A percentile compares a stretch with the other conserved stretches of the same genome.
Conservation (phyloP, 768 basidiomycete species). For the Collybia mongolica region DNA sequence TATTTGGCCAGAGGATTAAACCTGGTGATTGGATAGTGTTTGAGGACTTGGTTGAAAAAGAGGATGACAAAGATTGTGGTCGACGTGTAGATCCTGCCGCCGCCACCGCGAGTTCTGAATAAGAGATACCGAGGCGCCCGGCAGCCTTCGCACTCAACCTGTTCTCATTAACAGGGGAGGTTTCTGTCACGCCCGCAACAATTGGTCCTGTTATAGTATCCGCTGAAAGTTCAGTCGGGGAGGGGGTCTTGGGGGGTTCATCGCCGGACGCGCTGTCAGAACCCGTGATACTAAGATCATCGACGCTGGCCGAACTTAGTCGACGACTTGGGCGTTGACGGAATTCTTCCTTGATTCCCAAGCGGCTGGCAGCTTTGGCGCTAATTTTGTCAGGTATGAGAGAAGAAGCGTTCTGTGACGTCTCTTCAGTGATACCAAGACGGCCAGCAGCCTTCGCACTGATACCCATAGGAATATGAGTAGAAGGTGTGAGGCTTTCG, state of each 20-base stretch:
- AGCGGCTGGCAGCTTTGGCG: slow-evolving; percentile 34
- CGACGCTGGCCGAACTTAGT: not conserved
- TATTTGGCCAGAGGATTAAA: slow-evolving; percentile 55
- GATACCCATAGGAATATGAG: slow-evolving; percentile 21
- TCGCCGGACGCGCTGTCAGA: not conserved
- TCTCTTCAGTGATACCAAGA: slow-evolving; percentile 22
- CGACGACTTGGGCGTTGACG: not conserved
- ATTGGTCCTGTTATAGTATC: not conserved
- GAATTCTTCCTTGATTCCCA: slow-evolving; percentile 27
- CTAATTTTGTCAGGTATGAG: slow-evolving; percentile 26
- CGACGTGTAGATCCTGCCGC: slow-evolving; percentile 23
- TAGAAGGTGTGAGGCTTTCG: slow-evolving; percentile 16
- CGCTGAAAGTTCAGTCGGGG: slow-evolving; percentile 4
- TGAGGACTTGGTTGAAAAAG: slow-evolving; percentile 8
- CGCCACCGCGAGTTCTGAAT: slow-evolving; percentile 26
- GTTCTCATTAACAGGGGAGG: slow-evolving; percentile 6
- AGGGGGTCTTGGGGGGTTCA: not conserved
- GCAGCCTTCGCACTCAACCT: slow-evolving; percentile 38
- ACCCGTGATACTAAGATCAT: not conserved
- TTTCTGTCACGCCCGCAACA: not conserved
- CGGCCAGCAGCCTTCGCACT: slow-evolving; percentile 24
- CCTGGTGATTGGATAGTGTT: slow-evolving; percentile 56
- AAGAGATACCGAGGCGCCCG: slow-evolving; percentile 37
- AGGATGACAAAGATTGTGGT: slow-evolving; percentile 17
- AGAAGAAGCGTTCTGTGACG: slow-evolving; percentile 11